These are phyloP conservation scores for Alternaria ventricosa DNA, from an alignment of 2,329 filamentous ascomycete species.

Conservation along the genomic window DNA sequence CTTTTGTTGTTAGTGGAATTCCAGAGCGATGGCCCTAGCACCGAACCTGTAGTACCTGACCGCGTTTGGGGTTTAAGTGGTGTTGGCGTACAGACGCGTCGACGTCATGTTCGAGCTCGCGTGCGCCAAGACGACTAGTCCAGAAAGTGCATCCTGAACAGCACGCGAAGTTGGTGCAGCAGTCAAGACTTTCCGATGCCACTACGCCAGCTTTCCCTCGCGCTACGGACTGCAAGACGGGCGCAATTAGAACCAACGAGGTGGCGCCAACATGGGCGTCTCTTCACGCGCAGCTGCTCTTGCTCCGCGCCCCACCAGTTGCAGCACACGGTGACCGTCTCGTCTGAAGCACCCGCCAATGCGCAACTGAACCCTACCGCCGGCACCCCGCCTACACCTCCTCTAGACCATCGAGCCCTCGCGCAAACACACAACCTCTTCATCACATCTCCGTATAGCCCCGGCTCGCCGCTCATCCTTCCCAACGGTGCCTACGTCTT, in stretches of 20 bases:
- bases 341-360: constrained; percentile 21
- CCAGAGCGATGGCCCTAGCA: background rate
- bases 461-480: constrained; percentile 83
- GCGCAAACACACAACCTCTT: constrained; percentile 73
- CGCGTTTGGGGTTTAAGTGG: background rate
- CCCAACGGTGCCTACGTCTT: constrained; percentile 83
- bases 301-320: constrained; percentile 41
- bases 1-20: background rate
- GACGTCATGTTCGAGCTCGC: constrained; percentile 20
- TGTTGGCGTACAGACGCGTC: constrained; percentile 1
- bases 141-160: constrained; percentile 28
- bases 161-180: constrained; percentile 10
- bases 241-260: constrained; percentile 5
- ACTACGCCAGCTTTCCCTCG: constrained; percentile 32
- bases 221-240: constrained; percentile 16
- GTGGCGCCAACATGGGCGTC: constrained; percentile 12
- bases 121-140: constrained; percentile 34
- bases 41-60: background rate
- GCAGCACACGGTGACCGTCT: constrained; percentile 30
- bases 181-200: constrained; percentile 39
- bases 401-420: constrained; percentile 59
- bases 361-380: constrained; percentile 41
- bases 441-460: constrained; percentile 78
- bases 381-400: constrained; percentile 44
- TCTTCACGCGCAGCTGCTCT: constrained; percentile 39